Percentiles rank a stretch among this genome's conserved stretches.
Conservation (phyloP, 768 basidiomycete species). For the Lentinula sp. region DNA sequence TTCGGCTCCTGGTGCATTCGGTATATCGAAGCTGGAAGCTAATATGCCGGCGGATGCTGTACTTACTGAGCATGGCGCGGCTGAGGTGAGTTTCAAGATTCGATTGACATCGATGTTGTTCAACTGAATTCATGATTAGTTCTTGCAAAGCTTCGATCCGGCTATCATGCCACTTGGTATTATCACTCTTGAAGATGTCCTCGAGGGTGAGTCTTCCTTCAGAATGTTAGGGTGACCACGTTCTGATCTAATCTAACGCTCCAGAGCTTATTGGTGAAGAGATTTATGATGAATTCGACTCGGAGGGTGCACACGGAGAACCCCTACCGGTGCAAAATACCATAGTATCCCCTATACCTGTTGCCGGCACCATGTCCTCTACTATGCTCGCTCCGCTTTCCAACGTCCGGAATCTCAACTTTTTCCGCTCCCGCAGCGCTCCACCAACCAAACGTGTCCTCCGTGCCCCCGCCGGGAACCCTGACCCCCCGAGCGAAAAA, state of each 20-base stretch:
- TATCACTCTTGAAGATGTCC: constrained; percentile 67
- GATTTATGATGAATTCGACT: constrained; percentile 67
- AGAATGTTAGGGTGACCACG: not conserved
- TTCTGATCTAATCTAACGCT: not conserved
- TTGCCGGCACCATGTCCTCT: not conserved
- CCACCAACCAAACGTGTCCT: constrained; percentile 27
- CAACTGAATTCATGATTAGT: constrained; percentile 21
- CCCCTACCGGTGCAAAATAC: constrained; percentile 16
- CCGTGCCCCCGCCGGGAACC: constrained; percentile 7
- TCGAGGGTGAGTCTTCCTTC: constrained; percentile 41
- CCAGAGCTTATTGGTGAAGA: constrained; percentile 68
- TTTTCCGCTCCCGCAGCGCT: constrained; percentile 32
- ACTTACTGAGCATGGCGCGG: constrained; percentile 46
- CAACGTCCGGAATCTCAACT: constrained; percentile 21
- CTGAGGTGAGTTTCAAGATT: constrained; percentile 31
- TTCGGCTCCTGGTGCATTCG: constrained; percentile 6
- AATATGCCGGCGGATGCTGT: constrained; percentile 67
- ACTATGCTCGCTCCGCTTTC: constrained; percentile 17
- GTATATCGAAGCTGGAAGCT: constrained; percentile 41
- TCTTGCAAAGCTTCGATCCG: constrained; percentile 55
- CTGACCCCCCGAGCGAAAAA: not conserved
- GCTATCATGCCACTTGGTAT: constrained; percentile 62
- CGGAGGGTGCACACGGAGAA: constrained; percentile 37
- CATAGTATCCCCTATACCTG: constrained; percentile 12
- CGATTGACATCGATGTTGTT: not conserved